Evolutionary conservation across 2,329 filamentous ascomycete species (phyloP).

Genomic region (Penicillium sp.): DNA sequence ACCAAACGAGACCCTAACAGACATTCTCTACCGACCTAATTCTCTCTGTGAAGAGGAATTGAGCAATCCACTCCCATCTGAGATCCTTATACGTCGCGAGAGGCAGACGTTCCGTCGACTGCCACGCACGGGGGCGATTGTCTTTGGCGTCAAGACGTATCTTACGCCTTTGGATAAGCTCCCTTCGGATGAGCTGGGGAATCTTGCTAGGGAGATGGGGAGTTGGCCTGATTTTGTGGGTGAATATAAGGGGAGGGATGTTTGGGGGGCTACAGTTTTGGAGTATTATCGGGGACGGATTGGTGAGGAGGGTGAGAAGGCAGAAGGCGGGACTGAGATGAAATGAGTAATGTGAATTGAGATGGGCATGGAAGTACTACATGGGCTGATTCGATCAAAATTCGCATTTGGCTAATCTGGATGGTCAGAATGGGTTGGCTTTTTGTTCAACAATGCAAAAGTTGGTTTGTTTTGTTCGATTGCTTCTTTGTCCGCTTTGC

Average conservation of each 20-base stretch:
- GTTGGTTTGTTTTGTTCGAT: slow-evolving; percentile 2
- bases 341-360: slow-evolving; percentile 11
- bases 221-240: slow-evolving; percentile 47
- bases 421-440: slow-evolving; percentile 10
- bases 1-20: slow-evolving; percentile 34
- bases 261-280: slow-evolving; percentile 43
- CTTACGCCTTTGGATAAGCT: slow-evolving; percentile 43
- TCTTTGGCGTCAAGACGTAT: slow-evolving; percentile 51
- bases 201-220: slow-evolving; percentile 43
- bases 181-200: slow-evolving; percentile 40
- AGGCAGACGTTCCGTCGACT: slow-evolving; percentile 50
- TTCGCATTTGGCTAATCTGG: slow-evolving; percentile 5
- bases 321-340: too few relatives aligned
- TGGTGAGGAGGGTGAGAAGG: slow-evolving; percentile 6
- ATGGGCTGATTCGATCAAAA: not conserved
- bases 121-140: slow-evolving; percentile 43
- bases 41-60: slow-evolving; percentile 39
- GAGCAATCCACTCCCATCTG: slow-evolving; percentile 33
- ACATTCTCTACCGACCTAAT: slow-evolving; percentile 47
- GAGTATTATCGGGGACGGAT: slow-evolving; percentile 35
- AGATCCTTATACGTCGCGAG: slow-evolving; percentile 50
- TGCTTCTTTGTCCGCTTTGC: not conserved
- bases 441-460: slow-evolving; percentile 8
- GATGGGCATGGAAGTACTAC: not conserved
- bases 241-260: slow-evolving; percentile 44